Evolutionary conservation across 495 filamentous ascomycete species (phyloP).

Genomic region (Cercophora newfieldiana): DNA sequence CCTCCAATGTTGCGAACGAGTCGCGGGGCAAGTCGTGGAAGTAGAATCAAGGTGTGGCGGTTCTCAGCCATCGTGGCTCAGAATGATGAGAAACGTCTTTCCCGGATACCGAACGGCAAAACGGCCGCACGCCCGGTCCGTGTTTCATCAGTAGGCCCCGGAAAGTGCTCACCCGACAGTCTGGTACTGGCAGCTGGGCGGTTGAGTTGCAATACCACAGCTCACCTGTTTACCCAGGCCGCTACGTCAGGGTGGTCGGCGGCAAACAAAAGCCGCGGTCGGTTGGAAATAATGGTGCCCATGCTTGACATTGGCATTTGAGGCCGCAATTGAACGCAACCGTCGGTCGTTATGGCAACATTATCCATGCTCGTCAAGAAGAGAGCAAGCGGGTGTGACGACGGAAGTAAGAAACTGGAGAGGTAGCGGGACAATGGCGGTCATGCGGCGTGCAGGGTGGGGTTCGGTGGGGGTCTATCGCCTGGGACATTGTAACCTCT

Average conservation of each 20-base stretch:
- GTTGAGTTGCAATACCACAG: background rate
- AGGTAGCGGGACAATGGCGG: background rate
- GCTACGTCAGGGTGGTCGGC: background rate
- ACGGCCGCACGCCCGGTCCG: background rate
- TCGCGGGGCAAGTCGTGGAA: too few species aligned
- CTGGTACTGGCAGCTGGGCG: background rate
- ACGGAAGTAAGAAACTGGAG: background rate
- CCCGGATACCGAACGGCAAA: background rate
- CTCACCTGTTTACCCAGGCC: background rate
- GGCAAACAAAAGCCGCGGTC: too few species aligned
- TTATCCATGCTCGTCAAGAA: background rate
- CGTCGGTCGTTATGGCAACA: constrained; percentile 10
- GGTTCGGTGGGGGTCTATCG: background rate
- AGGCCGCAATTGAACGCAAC: background rate
- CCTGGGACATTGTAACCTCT: background rate
- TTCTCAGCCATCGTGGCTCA: background rate
- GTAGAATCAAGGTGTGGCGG: background rate
- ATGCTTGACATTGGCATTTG: background rate
- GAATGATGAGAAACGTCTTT: background rate
- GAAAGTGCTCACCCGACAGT: background rate
- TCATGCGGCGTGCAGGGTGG: background rate
- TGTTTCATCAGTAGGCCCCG: background rate
- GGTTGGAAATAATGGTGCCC: background rate
- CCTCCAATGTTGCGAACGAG: too few species aligned
- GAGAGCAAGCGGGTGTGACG: background rate